These are phyloP conservation scores for Trichoderma citrinoviride DNA, from an alignment of 2,329 filamentous ascomycete species.

Conservation along the genomic window DNA sequence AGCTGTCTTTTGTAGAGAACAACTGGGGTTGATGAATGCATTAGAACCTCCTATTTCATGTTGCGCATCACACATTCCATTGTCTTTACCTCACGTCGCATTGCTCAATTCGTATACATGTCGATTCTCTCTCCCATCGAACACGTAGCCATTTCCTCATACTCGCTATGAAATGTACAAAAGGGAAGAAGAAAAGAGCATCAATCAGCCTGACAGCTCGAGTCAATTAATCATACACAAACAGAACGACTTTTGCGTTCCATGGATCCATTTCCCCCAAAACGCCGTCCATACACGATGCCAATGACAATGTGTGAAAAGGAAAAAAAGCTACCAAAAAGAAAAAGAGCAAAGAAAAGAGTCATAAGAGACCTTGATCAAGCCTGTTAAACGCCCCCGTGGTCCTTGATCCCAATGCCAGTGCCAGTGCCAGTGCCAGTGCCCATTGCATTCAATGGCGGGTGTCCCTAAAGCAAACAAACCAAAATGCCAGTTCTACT, in stretches of 20 bases:
- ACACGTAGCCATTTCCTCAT: neutral
- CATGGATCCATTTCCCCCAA: neutral
- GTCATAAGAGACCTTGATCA: neutral
- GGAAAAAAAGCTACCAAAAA: neutral
- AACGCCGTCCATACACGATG: neutral
- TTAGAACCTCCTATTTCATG: neutral
- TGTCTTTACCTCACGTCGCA: neutral
- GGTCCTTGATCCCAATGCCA: neutral
- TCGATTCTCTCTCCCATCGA: neutral
- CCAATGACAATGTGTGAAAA: neutral
- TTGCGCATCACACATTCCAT: neutral
- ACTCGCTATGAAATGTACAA: neutral
- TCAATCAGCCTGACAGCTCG: neutral
- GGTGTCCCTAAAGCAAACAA: too few species aligned
- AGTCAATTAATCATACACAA: slow-evolving; percentile 8
- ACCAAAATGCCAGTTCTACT: too few species aligned
- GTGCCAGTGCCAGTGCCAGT: neutral
- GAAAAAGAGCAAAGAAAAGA: neutral
- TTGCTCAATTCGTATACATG: too few species aligned
- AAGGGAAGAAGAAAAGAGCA: neutral
- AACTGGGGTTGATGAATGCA: too few species aligned
- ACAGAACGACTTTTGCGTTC: neutral
- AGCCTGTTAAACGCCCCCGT: neutral
- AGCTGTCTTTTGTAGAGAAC: too few species aligned
- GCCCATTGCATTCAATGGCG: neutral